Conservation (phyloP, 1,139 yeast species). For the Saccharomycopsis crataegensis region DNA sequence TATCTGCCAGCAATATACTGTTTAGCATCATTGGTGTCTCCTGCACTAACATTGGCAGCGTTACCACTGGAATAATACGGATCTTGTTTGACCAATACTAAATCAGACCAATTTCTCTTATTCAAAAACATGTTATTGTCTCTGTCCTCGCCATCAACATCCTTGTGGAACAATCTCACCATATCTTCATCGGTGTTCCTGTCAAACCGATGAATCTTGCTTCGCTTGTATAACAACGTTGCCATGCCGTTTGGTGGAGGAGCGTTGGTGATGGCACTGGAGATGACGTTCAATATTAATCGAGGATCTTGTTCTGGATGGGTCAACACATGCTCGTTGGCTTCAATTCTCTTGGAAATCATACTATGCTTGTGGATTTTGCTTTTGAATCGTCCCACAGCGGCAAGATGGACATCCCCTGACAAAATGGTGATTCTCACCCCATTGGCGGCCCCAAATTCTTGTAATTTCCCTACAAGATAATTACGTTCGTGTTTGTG, state of each 20-base stretch:
- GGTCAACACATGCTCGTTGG: constrained; percentile 35
- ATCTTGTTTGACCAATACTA: constrained; percentile 36
- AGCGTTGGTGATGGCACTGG: constrained; percentile 84
- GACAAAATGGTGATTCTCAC: constrained; percentile 76
- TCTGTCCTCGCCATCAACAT: constrained; percentile 52
- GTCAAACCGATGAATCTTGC: constrained; percentile 61
- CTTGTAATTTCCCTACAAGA: constrained; percentile 48
- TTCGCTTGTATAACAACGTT: constrained; percentile 52
- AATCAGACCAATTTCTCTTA: constrained; percentile 68
- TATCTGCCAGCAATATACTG: background rate
- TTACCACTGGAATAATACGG: constrained; percentile 20
- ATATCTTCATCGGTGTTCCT: constrained; percentile 68
- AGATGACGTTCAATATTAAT: constrained; percentile 72
- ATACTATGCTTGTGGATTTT: constrained; percentile 41
- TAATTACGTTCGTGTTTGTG: constrained; percentile 75
- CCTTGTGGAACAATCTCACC: constrained; percentile 58
- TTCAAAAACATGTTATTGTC: constrained; percentile 59
- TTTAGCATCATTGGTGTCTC: constrained; percentile 18
- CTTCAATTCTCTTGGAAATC: constrained; percentile 31
- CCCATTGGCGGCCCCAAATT: constrained; percentile 54
- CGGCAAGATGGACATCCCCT: constrained; percentile 91
- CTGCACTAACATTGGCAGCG: constrained; percentile 18
- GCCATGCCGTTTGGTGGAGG: constrained; percentile 94
- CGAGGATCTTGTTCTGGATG: constrained; percentile 65
- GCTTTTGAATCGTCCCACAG: constrained; percentile 70